A percentile compares a stretch with the other conserved stretches of the same genome.
phyloP scores from a whole-genome alignment of 1,284 basidiomycete species.

The Heterobasidion irregulare region DNA sequence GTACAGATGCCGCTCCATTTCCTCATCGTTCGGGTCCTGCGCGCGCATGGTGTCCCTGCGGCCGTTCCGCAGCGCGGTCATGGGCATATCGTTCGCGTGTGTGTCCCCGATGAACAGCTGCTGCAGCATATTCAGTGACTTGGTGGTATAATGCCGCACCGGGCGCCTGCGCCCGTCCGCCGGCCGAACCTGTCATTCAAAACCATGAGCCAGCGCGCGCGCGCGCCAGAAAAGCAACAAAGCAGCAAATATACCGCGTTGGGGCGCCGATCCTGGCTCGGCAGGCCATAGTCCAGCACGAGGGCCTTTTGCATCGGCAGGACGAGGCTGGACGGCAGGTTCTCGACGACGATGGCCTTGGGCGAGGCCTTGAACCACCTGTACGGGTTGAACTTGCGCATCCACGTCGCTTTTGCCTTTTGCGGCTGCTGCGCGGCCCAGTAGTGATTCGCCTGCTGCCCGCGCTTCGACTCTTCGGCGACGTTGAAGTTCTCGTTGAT shows the following conservation, averaged over 20 bases:
- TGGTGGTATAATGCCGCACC: conserved; percentile 41
- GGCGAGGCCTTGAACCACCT: conserved; percentile 70
- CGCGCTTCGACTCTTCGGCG: conserved; percentile 86
- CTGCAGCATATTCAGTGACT: conserved; percentile 53
- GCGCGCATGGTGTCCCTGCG: conserved; percentile 33
- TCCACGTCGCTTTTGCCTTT: conserved; percentile 54
- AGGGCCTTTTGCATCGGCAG: conserved; percentile 72
- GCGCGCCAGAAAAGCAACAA: neutral
- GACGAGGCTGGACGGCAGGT: conserved; percentile 64
- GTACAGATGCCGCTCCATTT: conserved; percentile 67
- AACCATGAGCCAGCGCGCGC: neutral
- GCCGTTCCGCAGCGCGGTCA: conserved; percentile 43
- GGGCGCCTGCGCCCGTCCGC: conserved; percentile 11
- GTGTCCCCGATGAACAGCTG: conserved; percentile 60
- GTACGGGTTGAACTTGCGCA: conserved; percentile 83
- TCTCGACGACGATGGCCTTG: conserved; percentile 65
- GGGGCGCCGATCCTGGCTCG: conserved; percentile 23
- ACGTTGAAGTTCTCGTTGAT: conserved; percentile 97
- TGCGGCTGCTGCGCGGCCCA: conserved; percentile 50
- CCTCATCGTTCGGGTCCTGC: conserved; percentile 43
- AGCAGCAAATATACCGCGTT: conserved; percentile 1
- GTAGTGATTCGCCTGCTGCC: conserved; percentile 70
- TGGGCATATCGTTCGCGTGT: conserved; percentile 48
- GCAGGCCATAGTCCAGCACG: conserved; percentile 50
- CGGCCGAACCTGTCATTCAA: neutral